Percentiles rank a stretch among this genome's conserved stretches.
phyloP scores from a whole-genome alignment of 2,329 filamentous ascomycete species.

The Claviceps spartinae region DNA sequence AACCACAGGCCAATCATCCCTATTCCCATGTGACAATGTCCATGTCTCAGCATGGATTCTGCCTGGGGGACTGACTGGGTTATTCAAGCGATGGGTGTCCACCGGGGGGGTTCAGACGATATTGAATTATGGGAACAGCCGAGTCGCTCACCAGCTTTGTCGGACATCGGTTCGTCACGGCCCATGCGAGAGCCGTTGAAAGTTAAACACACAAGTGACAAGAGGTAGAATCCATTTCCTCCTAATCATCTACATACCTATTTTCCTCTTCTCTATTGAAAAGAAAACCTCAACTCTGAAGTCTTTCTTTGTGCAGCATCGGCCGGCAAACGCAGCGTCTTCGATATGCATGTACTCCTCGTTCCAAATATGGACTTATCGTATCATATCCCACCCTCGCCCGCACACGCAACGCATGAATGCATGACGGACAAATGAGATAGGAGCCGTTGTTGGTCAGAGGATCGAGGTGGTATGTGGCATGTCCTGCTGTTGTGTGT shows the following conservation, averaged over 20 bases:
- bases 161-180: not conserved
- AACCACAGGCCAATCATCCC: not conserved
- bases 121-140: not conserved
- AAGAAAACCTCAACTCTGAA: not conserved
- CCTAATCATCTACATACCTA: too few species aligned
- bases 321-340: not conserved
- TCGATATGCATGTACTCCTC: not conserved
- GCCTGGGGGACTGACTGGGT: too few species aligned
- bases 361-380: conserved; percentile 1
- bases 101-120: not conserved
- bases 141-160: not conserved
- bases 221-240: not conserved
- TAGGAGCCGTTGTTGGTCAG: not conserved
- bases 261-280: not conserved
- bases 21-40: not conserved
- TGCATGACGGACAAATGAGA: conserved; percentile 1
- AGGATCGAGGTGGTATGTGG: not conserved
- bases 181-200: not conserved
- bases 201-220: not conserved
- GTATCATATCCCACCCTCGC: conserved; percentile 2
- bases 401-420: conserved; percentile 1
- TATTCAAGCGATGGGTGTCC: not conserved
- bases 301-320: not conserved
- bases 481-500: not conserved
- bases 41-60: not conserved